Percentiles rank a stretch among this genome's conserved stretches.
These are phyloP conservation scores for Aspergillus asperescens DNA, from an alignment of 495 filamentous ascomycete species.

Conservation along the genomic window DNA sequence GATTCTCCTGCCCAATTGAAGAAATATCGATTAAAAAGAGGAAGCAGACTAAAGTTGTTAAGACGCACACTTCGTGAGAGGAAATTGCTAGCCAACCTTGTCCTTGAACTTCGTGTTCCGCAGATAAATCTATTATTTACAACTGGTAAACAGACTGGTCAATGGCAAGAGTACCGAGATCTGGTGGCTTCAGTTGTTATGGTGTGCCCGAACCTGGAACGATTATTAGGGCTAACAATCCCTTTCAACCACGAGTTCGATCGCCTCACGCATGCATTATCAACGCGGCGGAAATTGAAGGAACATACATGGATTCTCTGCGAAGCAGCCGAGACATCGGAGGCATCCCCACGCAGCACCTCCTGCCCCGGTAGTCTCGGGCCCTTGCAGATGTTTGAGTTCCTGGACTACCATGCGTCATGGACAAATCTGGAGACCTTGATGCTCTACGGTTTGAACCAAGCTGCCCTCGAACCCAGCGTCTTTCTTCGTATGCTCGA, in stretches of 20 bases:
- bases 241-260: conserved; percentile 68
- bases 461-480: conserved; percentile 56
- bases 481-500: conserved; percentile 65
- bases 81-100: conserved; percentile 63
- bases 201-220: conserved; percentile 80
- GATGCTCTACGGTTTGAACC: conserved; percentile 59
- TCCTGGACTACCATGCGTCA: conserved; percentile 62
- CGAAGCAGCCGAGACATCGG: conserved; percentile 41
- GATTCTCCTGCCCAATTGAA: conserved; percentile 60
- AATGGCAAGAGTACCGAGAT: conserved; percentile 61
- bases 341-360: conserved; percentile 40
- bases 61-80: conserved; percentile 70
- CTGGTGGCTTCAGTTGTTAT: conserved; percentile 75
- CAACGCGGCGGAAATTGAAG: conserved; percentile 65
- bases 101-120: conserved; percentile 69
- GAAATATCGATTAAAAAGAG: conserved; percentile 61
- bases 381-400: conserved; percentile 58
- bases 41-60: conserved; percentile 66
- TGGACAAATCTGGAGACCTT: conserved; percentile 72
- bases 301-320: conserved; percentile 76
- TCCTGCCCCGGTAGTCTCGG: conserved; percentile 52
- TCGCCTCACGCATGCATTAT: conserved; percentile 71
- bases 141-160: conserved; percentile 39
- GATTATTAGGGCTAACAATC: conserved; percentile 63
- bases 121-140: conserved; percentile 50